Evolutionary conservation across 352 stramenopile genomes (phyloP), one percentile per base, ranked within the genome.

Genomic region (Globisporangium perplexum): DNA sequence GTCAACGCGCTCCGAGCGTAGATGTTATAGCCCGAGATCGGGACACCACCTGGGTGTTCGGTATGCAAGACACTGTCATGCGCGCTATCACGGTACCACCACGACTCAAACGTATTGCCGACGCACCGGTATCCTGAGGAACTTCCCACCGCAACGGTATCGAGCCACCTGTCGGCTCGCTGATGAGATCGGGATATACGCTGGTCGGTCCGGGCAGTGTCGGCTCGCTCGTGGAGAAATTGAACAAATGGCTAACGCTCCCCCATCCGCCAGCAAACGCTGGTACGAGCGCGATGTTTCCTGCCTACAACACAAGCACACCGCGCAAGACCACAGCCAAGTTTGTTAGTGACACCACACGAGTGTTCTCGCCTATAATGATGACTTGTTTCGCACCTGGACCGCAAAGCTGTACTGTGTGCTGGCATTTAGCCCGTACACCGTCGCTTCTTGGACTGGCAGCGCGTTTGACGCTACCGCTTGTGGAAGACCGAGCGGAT

Each of bases 251-350:
- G 38, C 79, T 77, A 1, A 71, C 53, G 1, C 36, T 42, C 11
- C 79, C 79, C 79, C 79, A 90, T 3, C 74, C 77, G 15, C 72
- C 50, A 6, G 66, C 65, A 17, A 78, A 53, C 5, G 60, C 48
- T 4, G 66, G 63, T 4, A 63, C 48, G 18, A 53, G 39, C 3
- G 78, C 59, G 20, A 46, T 38, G 28, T 84, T 84, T 3, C 74
- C 72, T 44, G 77, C 77, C 77, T 87, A 11, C 35, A 26, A 20
- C 17, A 44, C 10, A 0, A 24, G 6, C 14, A 7, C n/a, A 14
- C 12, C 15, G 15, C 14, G n/a, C 2, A 26, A 2, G 26, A 41
- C 3, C 18, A 44, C 11, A 39, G 12, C n/a, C 7, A 26, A 48
- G 7, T 15, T 7, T 12, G 39, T 49, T 28, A 22, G 26, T 4